Evolutionary conservation across 257 asterid genomes (phyloP).

Genomic region (Solanum peruvianum): DNA sequence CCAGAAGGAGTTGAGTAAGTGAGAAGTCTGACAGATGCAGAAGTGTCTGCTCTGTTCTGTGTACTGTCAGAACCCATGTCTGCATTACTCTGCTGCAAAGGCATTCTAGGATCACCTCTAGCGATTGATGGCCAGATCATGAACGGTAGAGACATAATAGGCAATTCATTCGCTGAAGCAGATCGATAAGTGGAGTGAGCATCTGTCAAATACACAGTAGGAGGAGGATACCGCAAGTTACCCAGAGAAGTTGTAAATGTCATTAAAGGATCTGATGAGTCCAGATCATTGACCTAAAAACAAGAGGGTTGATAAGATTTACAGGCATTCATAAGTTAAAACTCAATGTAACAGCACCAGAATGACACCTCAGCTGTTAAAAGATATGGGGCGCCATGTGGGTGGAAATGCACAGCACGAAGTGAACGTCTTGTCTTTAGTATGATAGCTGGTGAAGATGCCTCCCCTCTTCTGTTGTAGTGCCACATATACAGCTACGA

Average conservation of each 20-base stretch:
- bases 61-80: slow-evolving; percentile 28
- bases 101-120: slow-evolving; percentile 38
- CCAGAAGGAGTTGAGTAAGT: slow-evolving; percentile 94
- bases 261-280: slow-evolving; percentile 91
- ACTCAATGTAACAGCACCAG: slow-evolving; percentile 1
- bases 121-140: slow-evolving; percentile 62
- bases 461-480: slow-evolving; percentile 71
- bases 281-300: slow-evolving; percentile 60
- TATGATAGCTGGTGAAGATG: slow-evolving; percentile 71
- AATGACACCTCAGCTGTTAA: slow-evolving; percentile 89
- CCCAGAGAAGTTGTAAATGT: slow-evolving; percentile 82
- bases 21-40: slow-evolving; percentile 71
- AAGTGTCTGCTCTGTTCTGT: slow-evolving; percentile 48
- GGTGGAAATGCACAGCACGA: slow-evolving; percentile 98
- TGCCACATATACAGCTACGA: slow-evolving; percentile 92
- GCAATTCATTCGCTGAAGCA: slow-evolving; percentile 56
- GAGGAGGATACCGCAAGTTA: slow-evolving; percentile 83
- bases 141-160: slow-evolving; percentile 67
- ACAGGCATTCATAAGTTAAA: background rate
- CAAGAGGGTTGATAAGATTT: background rate
- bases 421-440: slow-evolving; percentile 92
- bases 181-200: slow-evolving; percentile 51
- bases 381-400: slow-evolving; percentile 91
- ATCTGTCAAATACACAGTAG: slow-evolving; percentile 80
- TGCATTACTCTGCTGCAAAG: slow-evolving; percentile 32